These are phyloP conservation scores for Hypoxylon sp. DNA, from an alignment of 2,329 filamentous ascomycete species.

Conservation along the genomic window DNA sequence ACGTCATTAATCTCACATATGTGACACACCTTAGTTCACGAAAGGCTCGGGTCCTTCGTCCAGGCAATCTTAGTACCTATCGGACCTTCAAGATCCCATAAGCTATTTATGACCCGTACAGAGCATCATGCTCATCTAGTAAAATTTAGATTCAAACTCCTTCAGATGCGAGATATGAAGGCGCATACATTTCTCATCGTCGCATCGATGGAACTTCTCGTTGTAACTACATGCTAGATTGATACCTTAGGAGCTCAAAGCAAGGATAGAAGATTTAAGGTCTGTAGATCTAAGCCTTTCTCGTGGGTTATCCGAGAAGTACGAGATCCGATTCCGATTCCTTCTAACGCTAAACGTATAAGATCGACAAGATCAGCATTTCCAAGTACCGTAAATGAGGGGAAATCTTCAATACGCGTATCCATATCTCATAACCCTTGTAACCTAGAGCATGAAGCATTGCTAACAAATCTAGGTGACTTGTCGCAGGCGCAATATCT, in stretches of 20 bases:
- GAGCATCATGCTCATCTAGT: not conserved
- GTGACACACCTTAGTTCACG: not conserved
- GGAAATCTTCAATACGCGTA: not conserved
- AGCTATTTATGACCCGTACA: not conserved
- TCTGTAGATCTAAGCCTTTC: slow-evolving; percentile 16
- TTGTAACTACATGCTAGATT: not conserved
- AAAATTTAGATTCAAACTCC: not conserved
- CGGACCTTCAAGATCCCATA: not conserved
- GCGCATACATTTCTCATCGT: not conserved
- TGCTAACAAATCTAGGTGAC: too few relatives aligned
- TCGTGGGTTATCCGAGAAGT: slow-evolving; percentile 18
- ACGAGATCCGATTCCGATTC: slow-evolving; percentile 29
- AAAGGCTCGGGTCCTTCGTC: too few relatives aligned
- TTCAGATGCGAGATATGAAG: not conserved
- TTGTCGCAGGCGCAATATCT: too few relatives aligned
- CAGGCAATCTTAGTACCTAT: not conserved
- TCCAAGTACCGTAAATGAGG: slow-evolving; percentile 1
- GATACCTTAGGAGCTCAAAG: not conserved
- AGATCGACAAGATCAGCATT: not conserved
- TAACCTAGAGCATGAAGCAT: not conserved
- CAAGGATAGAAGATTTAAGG: not conserved
- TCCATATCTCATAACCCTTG: slow-evolving; percentile 1
- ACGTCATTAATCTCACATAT: not conserved
- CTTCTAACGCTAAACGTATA: not conserved
- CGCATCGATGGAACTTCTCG: not conserved